Evolutionary conservation across 306 rosid species (phyloP).

Genomic region (Acacia confusa): DNA sequence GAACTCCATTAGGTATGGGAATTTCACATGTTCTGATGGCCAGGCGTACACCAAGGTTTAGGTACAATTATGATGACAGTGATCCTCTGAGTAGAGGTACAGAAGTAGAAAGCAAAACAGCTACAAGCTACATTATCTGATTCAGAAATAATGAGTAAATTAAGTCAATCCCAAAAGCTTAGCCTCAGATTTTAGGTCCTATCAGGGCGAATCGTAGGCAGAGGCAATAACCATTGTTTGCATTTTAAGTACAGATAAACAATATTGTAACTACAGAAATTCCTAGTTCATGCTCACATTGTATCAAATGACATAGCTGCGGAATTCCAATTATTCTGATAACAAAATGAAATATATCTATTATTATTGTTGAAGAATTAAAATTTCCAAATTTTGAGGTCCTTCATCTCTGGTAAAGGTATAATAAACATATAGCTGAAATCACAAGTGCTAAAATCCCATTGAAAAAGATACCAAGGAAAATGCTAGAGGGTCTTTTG

Average conservation of each 20-base stretch:
- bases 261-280: neutral
- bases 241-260: constrained; percentile 3
- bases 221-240: neutral
- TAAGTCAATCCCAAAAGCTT: neutral
- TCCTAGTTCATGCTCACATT: neutral
- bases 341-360: neutral
- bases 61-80: neutral
- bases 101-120: constrained; percentile 14
- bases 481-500: no score
- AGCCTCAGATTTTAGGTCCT: constrained; percentile 7
- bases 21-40: neutral
- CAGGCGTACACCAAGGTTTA: neutral
- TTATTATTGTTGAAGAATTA: neutral
- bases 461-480: neutral
- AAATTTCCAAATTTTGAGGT: neutral
- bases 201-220: constrained; percentile 11
- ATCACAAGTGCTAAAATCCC: neutral
- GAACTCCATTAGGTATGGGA: neutral
- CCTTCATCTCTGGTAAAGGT: neutral
- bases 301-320: neutral
- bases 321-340: neutral
- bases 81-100: neutral
- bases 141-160: neutral
- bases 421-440: neutral
- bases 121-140: neutral